Base-by-base conservation (phyloP, 2,329 filamentous ascomycete species). In the Sphaerulina musiva region DNA sequence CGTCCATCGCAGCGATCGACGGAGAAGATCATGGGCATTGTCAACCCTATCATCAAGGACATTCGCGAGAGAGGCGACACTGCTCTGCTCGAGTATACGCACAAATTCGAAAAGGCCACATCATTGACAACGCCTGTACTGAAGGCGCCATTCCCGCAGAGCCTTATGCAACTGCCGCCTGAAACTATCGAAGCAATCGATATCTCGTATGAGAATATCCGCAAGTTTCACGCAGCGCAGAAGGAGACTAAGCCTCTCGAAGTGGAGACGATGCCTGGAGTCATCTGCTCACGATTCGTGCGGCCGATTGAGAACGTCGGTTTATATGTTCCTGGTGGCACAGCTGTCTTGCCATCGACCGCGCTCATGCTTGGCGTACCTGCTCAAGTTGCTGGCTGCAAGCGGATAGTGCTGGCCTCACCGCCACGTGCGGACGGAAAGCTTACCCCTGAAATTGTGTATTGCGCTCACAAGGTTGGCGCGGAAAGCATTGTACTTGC, bases 361-460 rank as follows among this genome's bases (percentile, higher is more conserved):
- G 93, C 93, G 2, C 85, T 98, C 61, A 98, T 98, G 93, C 81
- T 98, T 51, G 93, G 93, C 68, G 93, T 98, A 4, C 93, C 93
- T 6, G 93, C 93, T 56, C 95, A 95, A 87, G 93, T 97, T 6
- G 93, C 93, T 23, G 93, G 93, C 23, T 98, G 93, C 79, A 83
- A 91, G 74, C 95, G 87, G 73, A 95, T 98, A 57, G 87, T 98
- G 12, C 76, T 98, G 36, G 93, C 93, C 17, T 95, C 91, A 0
- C 93, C 93, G 31, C 93, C 93, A 14, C 85, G 93, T 42, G 74
- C 87, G 0, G 92, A 97, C 66, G 93, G 93, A 47, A 89, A 85
- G 62, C 81, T 97, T 59, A 96, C 92, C 0, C 93, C 93, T 0
- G 93, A 98, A 70, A 95, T 98, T 58, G 92, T 98, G 51, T 98